phyloP scores from a whole-genome alignment of 768 basidiomycete species.

The Boletellus emodensis region DNA sequence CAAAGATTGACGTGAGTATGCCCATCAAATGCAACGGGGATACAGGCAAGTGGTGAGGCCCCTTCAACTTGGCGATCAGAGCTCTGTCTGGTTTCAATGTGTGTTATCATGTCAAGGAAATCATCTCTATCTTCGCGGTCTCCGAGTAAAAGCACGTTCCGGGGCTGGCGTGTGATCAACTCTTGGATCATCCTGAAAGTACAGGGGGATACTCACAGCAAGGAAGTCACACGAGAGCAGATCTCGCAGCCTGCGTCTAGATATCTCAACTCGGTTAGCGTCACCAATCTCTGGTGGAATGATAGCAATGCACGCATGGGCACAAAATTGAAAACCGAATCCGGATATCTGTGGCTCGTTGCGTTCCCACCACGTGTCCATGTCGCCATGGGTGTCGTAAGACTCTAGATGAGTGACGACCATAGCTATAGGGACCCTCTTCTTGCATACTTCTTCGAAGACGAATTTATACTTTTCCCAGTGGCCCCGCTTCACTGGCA shows the following conservation, averaged over 20 bases:
- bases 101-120: slow-evolving; percentile 6
- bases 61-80: not conserved
- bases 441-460: slow-evolving; percentile 23
- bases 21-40: not conserved
- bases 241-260: slow-evolving; percentile 1
- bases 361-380: slow-evolving; percentile 35
- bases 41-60: not conserved
- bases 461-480: slow-evolving; percentile 22
- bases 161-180: slow-evolving; percentile 7
- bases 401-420: slow-evolving; percentile 29
- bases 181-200: not conserved
- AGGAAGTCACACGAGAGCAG: not conserved
- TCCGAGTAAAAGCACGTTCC: slow-evolving; percentile 18
- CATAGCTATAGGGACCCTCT: slow-evolving; percentile 22
- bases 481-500: slow-evolving; percentile 15
- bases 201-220: slow-evolving; percentile 10
- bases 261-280: slow-evolving; percentile 6
- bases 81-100: not conserved
- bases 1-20: slow-evolving; percentile 18
- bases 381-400: slow-evolving; percentile 21
- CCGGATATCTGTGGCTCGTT: slow-evolving; percentile 25
- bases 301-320: slow-evolving; percentile 36
- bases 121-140: slow-evolving; percentile 13
- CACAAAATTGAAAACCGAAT: slow-evolving; percentile 28
- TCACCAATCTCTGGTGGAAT: slow-evolving; percentile 7